Evolutionary conservation across 2,329 filamentous ascomycete species (phyloP), one percentile per base, ranked within the genome.

Genomic region (Ceratocystis harringtonii): DNA sequence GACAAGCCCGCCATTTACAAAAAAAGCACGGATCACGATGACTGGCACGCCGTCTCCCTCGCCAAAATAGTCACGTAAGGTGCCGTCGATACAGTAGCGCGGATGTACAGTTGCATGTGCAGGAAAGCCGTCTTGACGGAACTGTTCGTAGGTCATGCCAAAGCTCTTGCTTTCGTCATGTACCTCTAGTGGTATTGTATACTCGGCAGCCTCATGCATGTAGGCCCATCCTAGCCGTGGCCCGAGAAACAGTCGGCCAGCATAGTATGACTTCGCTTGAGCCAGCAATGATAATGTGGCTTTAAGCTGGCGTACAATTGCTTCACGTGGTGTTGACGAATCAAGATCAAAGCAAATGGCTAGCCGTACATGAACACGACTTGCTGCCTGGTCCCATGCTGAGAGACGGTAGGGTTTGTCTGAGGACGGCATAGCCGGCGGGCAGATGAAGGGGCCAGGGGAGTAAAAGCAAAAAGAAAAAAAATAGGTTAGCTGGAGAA

Each of bases 1-100:
- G 5, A 78, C 66, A 8, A 79, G 63, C 0, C 77, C 77, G 2
- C 76, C 77, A 2, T 71, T 68, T 6, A 76, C 72, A 63, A 77
- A 73, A 50, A 73, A 72, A n/a, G 72, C 74, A 15, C 75, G 73
- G 5, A 79, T 71, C n/a, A 72, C 71, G 1, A 73, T 72, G 10
- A 75, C 76, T 0, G 76, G 77, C 28, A 77, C 70, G n/a, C 58
- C 62, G 17, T 62, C 63, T 25, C 62, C 58, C 7, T 63, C 3
- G 12, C 45, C 60, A 28, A 44, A 58, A 10, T 36, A 19, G 28
- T 65, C 28, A 7, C 48, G 62, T 6, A 68, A 50, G 10, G 58
- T 61, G 8, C 68, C 67, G 17, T 63, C 45, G 8, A 68, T 62
- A 2, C 62, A 65, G 52, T 73, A 73, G 1, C 69, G 65, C 0